Evolutionary conservation across 73 alveolate species (phyloP), one percentile per base, ranked within the genome.

Genomic region (Breviolum minutum): DNA sequence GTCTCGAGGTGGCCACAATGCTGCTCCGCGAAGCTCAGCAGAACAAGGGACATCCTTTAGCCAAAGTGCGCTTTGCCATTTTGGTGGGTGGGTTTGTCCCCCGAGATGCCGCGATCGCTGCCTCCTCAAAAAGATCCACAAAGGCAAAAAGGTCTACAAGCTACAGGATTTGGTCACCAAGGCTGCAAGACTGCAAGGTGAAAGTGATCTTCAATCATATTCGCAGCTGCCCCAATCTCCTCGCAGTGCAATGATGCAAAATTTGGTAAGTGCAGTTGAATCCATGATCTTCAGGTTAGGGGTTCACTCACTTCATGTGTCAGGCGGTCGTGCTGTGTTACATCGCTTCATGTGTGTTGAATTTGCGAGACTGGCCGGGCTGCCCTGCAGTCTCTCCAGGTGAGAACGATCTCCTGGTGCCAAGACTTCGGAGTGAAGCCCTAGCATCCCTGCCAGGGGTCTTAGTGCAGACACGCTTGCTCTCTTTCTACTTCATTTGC

Each of bases 21-120:
- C 81, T 92, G 66, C 98, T 92, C 40, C 90, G 98, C 6, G 98
- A 92, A 76, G 98, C 98, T 16, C 98, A 92, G 48, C 63, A 19
- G n/a, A 62, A 12, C 19, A 12, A 30, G 19, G 91, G 98, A 19
- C 98, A 92, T 60, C 98, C 98, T 19, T 64, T 92, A 48, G 81
- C 98, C 68, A 61, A 69, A 7, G 98, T 63, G 89, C 68, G 30
- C 8, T 63, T 92, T 22, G 98, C 81, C 20, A 92, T 92, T 40
- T 84, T 92, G 62, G 90, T 92, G 83, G 98, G 98, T 13, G 98
- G 98, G 80, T 92, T 92, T 80, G 87, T 92, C 66, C 98, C 98
- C 40, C 89, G 90, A 29, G 98, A 92, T 24, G 48, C 98, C 17
- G 66, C 48, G 10, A 76, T 81, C 3, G 98, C 80, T 12, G 86